These are phyloP conservation scores for Euphorbia peplus DNA, from an alignment of 345 rosid species.

Conservation along the genomic window DNA sequence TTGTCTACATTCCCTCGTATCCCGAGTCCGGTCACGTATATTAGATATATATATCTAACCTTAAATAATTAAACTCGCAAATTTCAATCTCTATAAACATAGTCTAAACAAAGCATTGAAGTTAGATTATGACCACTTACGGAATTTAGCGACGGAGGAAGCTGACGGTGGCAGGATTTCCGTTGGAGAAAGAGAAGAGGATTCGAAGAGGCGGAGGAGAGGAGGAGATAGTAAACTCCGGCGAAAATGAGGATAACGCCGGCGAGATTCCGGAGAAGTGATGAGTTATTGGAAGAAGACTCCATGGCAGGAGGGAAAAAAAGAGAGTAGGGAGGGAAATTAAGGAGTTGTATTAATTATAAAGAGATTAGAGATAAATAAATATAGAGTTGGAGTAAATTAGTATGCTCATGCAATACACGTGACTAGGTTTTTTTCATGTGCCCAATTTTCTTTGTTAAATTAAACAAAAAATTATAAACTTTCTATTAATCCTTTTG, in stretches of 20 bases:
- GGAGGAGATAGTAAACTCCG: slow-evolving; percentile 37
- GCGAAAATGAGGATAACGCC: slow-evolving; percentile 32
- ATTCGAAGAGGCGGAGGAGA: slow-evolving; percentile 9
- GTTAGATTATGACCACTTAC: slow-evolving; percentile 30
- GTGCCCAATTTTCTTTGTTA: no score
- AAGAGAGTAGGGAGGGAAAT: neutral
- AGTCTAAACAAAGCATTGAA: no score
- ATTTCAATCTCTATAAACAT: no score
- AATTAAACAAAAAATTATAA: no score
- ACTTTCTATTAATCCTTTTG: no score
- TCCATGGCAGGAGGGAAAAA: slow-evolving; percentile 21
- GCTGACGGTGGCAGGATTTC: neutral
- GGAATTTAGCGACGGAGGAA: neutral
- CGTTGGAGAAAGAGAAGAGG: slow-evolving; percentile 21
- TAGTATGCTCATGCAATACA: neutral
- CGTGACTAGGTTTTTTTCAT: neutral
- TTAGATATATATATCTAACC: no score
- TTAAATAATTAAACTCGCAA: no score
- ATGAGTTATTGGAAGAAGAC: slow-evolving; percentile 15
- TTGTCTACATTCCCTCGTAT: no score
- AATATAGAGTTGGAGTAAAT: no score
- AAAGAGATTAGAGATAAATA: neutral
- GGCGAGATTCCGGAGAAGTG: slow-evolving; percentile 14
- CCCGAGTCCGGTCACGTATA: no score
- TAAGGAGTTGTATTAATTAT: neutral